Evolutionary conservation across 768 basidiomycete genomes (phyloP).

Genomic region (Pleurotus citrinopileatus): DNA sequence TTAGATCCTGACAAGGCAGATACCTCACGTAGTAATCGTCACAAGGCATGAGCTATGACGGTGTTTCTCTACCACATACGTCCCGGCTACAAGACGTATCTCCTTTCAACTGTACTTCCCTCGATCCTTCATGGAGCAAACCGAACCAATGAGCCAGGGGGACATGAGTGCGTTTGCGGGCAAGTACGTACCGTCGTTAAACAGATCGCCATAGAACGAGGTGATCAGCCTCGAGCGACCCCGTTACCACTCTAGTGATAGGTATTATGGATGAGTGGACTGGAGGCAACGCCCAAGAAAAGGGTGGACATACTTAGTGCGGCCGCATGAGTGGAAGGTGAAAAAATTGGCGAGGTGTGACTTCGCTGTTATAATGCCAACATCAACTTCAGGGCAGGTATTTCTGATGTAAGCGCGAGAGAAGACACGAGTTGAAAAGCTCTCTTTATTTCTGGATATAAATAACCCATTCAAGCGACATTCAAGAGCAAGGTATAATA

Average conservation of each 20-base stretch:
- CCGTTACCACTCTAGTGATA: neutral
- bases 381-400: neutral
- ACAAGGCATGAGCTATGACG: no score
- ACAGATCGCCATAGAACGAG: slow-evolving; percentile 3
- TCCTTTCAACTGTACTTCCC: no score
- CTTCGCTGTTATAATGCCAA: neutral
- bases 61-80: no score
- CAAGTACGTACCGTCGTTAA: neutral
- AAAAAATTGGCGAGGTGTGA: neutral
- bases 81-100: no score
- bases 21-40: no score
- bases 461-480: no score
- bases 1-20: no score
- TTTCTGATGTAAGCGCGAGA: neutral
- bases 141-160: neutral
- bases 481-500: no score
- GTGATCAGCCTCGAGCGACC: slow-evolving; percentile 8
- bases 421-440: neutral
- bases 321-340: neutral
- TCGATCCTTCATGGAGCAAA: no score
- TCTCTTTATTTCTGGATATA: neutral
- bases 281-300: neutral
- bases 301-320: neutral
- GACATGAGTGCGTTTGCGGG: neutral
- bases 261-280: neutral